These are phyloP conservation scores for Fusarium musae DNA, from an alignment of 2,329 filamentous ascomycete species.

Conservation along the genomic window DNA sequence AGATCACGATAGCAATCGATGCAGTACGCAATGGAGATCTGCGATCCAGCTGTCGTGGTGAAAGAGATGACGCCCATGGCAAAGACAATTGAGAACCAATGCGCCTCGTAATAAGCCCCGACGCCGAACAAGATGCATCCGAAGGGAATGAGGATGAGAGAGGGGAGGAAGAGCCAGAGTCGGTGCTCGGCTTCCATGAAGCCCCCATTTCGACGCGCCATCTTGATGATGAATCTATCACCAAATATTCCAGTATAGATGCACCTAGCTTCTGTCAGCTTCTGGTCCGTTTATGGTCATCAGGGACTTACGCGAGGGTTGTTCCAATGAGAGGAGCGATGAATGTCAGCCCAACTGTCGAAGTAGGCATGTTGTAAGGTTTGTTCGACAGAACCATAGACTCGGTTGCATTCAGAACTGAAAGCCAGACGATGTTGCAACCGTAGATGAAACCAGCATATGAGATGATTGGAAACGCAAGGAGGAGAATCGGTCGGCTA, in stretches of 20 bases:
- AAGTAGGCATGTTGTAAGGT: not conserved
- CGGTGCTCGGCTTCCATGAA: not conserved
- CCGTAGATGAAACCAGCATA: not conserved
- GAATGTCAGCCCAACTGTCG: not conserved
- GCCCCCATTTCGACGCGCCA: not conserved
- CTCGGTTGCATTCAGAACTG: not conserved
- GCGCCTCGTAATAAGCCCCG: not conserved
- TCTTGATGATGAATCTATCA: not conserved
- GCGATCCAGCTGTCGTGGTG: not conserved
- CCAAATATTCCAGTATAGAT: not conserved
- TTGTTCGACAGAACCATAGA: not conserved
- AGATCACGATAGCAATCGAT: not conserved
- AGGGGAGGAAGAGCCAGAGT: not conserved
- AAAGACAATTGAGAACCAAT: not conserved
- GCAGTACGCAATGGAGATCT: not conserved
- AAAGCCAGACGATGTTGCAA: not conserved
- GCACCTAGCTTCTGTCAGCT: not conserved
- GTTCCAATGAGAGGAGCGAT: not conserved
- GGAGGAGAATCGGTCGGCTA: not conserved
- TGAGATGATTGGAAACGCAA: not conserved
- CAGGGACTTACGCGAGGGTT: not conserved
- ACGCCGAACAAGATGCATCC: not conserved
- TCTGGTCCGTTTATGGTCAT: accelerated
- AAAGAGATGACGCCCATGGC: not conserved
- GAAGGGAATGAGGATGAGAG: not conserved